Evolutionary conservation across 1,139 yeast species (phyloP).

Genomic region (Protomyces gravidus): DNA sequence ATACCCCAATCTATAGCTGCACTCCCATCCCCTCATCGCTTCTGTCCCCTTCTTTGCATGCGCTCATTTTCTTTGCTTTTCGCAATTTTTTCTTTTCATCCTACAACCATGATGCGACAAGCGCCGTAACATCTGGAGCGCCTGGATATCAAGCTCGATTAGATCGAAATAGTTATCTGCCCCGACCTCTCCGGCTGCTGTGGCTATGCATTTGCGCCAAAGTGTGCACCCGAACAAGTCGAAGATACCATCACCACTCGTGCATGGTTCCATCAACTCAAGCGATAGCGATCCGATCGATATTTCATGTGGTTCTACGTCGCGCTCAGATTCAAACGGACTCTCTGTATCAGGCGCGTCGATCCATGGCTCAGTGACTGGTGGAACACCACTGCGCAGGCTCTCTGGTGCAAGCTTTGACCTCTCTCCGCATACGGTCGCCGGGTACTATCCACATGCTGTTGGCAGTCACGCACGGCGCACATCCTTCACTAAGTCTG

Average conservation of each 20-base stretch:
- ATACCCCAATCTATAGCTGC: too few species aligned
- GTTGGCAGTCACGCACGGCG: constrained; percentile 12
- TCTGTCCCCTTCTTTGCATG: neutral
- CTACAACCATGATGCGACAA: neutral
- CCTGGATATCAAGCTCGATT: too few species aligned
- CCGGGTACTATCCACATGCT: constrained; percentile 1
- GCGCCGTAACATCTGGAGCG: neutral
- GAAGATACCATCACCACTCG: constrained; percentile 23
- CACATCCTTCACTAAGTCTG: constrained; percentile 5
- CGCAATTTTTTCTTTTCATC: neutral
- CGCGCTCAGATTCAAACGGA: too few species aligned
- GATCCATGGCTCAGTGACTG: too few species aligned
- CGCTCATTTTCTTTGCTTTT: neutral
- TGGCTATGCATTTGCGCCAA: neutral
- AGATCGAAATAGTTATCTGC: too few species aligned
- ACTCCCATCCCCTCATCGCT: too few species aligned
- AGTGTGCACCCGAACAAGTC: neutral
- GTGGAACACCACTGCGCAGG: constrained; percentile 1
- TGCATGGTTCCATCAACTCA: constrained; percentile 7
- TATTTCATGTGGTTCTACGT: constrained; percentile 7
- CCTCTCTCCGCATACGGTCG: neutral
- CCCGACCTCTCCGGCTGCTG: too few species aligned
- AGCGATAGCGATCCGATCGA: constrained; percentile 26
- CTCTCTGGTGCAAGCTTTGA: neutral
- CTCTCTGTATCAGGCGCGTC: too few species aligned